These are phyloP conservation scores for Chenopodium suecicum DNA, from an alignment of 148 eudicot species.

Conservation along the genomic window DNA sequence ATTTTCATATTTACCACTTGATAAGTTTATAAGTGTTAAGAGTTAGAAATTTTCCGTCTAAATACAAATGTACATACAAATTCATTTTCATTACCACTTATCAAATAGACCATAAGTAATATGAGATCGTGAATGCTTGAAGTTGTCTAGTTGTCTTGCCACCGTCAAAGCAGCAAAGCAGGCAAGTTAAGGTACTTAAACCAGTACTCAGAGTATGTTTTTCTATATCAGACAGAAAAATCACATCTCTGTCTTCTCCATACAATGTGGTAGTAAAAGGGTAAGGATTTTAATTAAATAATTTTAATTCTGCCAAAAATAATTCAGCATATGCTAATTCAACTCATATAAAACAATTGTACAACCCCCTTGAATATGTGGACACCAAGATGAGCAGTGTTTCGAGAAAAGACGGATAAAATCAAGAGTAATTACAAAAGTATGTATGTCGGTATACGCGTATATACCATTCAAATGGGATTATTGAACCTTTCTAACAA, in stretches of 20 bases:
- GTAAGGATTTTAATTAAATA: not conserved
- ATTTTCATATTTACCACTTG: too few species aligned
- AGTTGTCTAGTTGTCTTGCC: too few species aligned
- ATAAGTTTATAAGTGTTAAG: too few species aligned
- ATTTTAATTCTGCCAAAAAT: not conserved
- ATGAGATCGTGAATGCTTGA: too few species aligned
- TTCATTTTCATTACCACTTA: too few species aligned
- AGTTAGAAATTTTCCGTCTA: too few species aligned
- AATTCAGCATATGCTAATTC: not conserved
- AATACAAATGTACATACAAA: too few species aligned
- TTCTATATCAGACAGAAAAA: slow-evolving; percentile 8
- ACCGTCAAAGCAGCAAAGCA: not conserved
- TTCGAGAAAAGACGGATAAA: not conserved
- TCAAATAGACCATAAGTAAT: too few species aligned
- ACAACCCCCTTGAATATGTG: not conserved
- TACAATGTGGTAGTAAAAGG: slow-evolving; percentile 6
- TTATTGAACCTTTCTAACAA: too few species aligned
- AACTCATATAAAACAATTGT: not conserved
- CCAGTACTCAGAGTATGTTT: not conserved
- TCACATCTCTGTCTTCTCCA: slow-evolving; percentile 11
- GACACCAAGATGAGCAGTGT: not conserved
- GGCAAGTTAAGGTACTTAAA: not conserved
- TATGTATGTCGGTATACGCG: too few species aligned
- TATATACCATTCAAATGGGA: too few species aligned
- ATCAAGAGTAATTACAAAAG: too few species aligned